phyloP scores from a whole-genome alignment of 176 grass and related monocot species.

The Urochloa ruziziensis region DNA sequence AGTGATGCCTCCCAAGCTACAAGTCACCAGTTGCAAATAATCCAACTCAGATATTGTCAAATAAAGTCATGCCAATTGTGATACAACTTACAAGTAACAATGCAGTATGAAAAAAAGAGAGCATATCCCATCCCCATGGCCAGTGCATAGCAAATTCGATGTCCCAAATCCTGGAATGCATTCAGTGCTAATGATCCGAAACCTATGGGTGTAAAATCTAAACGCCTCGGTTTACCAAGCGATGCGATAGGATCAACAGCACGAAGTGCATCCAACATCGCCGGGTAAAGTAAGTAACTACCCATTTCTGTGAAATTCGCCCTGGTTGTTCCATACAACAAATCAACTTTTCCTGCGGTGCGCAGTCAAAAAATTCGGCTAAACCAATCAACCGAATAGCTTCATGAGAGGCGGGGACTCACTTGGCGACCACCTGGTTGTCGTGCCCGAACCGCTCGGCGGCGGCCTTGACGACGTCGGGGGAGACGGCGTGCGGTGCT shows the following conservation, averaged over 20 bases:
- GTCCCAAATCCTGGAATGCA: background rate
- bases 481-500: constrained; percentile 12
- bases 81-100: background rate
- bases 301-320: background rate
- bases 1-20: background rate
- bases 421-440: constrained; percentile 65
- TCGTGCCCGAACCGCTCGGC: constrained; percentile 52
- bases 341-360: background rate
- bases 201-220: background rate
- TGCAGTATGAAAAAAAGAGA: background rate
- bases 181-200: background rate
- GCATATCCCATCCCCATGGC: background rate
- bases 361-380: background rate
- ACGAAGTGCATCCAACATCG: background rate
- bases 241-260: background rate
- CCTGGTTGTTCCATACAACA: background rate
- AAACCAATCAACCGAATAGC: background rate
- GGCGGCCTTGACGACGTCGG: constrained; percentile 49
- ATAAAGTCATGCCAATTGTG: background rate
- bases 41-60: background rate
- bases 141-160: background rate
- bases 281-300: background rate
- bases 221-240: background rate
- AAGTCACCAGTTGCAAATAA: background rate
- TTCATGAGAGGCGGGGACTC: constrained; percentile 11